Base-by-base conservation (phyloP, 352 stramenopile species). In the Peronosclerospora sorghi region DNA sequence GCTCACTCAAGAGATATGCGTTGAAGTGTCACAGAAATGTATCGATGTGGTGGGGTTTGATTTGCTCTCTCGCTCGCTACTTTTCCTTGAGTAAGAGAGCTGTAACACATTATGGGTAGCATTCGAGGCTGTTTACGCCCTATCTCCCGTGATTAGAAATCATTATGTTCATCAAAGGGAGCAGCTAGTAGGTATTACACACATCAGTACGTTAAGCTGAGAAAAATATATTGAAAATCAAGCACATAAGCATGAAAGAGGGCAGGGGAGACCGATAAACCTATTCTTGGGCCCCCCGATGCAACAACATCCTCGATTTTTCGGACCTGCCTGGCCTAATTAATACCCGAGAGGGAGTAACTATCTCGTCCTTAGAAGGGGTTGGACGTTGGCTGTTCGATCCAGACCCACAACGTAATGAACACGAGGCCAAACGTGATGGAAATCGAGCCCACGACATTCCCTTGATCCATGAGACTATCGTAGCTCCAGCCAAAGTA, bases 401-500 rank as follows among this genome's bases (percentile, higher is more conserved):
- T 81, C 56, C 75, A 89, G 42, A 89, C 71, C 77, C 77, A 90
- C 24, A 90, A 62, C 17, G 64, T 71, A 45, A 90, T 84, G 64
- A 86, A 86, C 35, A 83, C 35, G 42, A 90, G 65, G 35, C 72
- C 72, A 20, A 87, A 77, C 12, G 74, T 70, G 44, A 90, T 82
- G 20, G 66, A 79, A 17, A 78, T 65, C 21, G 59, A 72, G 51
- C 78, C 75, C 53, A 87, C 63, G 17, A 90, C 82, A 68, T 90
- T 90, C 44, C 73, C 75, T 54, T 90, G 73, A 61, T 87, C 74
- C 66, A 64, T 86, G 36, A 87, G 46, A 50, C 78, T 90, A 57
- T 83, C 59, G 61, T 90, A 87, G 59, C 73, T 86, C 78, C 78
- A 90, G 55, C 78, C 78, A 69, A 87, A 90, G 61, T 90, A 90